phyloP scores from a whole-genome alignment of 371 early-diverging fungal genomes.

The Blakeslea trispora region DNA sequence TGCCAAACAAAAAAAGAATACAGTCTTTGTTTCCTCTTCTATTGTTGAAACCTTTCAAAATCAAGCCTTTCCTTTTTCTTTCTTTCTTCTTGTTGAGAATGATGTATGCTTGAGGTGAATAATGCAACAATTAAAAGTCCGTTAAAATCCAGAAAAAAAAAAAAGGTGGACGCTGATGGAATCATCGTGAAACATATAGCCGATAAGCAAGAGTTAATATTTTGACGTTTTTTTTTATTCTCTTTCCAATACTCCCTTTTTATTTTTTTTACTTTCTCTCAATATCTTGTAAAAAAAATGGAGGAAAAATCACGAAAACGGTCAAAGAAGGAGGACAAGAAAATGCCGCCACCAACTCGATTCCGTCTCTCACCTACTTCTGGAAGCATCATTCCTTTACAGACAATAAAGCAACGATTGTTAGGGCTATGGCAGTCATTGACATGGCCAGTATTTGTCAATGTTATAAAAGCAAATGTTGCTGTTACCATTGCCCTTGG shows the following conservation, averaged over 20 bases:
- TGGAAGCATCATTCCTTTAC: constrained; percentile 31
- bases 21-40: too few species aligned
- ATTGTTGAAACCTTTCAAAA: too few species aligned
- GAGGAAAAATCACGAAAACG: constrained; percentile 2
- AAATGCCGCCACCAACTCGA: constrained; percentile 7
- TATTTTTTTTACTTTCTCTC: constrained; percentile 10
- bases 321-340: neutral
- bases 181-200: too few species aligned
- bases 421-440: constrained; percentile 38
- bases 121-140: too few species aligned
- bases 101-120: too few species aligned
- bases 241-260: neutral
- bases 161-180: too few species aligned
- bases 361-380: constrained; percentile 42
- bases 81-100: too few species aligned
- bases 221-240: too few species aligned
- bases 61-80: too few species aligned
- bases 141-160: too few species aligned
- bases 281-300: neutral
- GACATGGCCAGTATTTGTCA: constrained; percentile 42
- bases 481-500: constrained; percentile 42
- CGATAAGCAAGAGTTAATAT: too few species aligned
- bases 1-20: too few species aligned
- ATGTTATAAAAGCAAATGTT: constrained; percentile 48
- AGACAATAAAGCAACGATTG: constrained; percentile 35